phyloP scores from a whole-genome alignment of 441 rosid genomes.

The Erodium trifolium region DNA sequence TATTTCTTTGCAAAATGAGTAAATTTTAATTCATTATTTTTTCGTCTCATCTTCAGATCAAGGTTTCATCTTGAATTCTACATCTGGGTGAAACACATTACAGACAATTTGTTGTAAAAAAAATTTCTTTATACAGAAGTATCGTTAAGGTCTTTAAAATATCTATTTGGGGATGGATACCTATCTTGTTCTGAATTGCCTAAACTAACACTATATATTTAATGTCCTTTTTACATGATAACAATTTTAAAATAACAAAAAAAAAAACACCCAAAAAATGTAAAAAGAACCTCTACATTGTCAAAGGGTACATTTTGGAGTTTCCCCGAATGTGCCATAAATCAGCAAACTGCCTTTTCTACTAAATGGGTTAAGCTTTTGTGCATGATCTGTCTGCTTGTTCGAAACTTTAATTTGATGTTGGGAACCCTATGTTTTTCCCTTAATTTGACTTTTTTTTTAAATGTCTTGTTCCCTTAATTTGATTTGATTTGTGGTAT shows the following conservation, averaged over 20 bases:
- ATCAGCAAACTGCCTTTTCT: no score
- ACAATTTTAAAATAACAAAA: not conserved
- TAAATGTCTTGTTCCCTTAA: no score
- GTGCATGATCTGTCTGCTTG: not conserved
- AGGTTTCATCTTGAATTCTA: no score
- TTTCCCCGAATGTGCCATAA: no score
- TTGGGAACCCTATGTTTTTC: not conserved
- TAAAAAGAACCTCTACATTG: not conserved
- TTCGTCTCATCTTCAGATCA: no score
- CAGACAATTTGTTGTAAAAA: no score
- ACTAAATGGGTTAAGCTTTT: not conserved
- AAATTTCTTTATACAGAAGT: no score
- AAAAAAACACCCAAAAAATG: not conserved
- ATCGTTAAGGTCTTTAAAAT: no score
- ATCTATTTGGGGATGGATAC: no score
- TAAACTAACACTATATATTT: not conserved
- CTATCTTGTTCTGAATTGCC: not conserved
- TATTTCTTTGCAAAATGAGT: not conserved
- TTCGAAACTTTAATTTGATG: not conserved
- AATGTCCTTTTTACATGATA: not conserved
- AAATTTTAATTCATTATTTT: no score
- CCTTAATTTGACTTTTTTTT: not conserved
- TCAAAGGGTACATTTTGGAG: no score
- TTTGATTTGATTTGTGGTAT: not conserved
- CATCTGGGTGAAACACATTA: no score